Evolutionary conservation across 805 yeast genomes (phyloP), one percentile per base, ranked within the genome.

Genomic region (Citeromyces matritensis): DNA sequence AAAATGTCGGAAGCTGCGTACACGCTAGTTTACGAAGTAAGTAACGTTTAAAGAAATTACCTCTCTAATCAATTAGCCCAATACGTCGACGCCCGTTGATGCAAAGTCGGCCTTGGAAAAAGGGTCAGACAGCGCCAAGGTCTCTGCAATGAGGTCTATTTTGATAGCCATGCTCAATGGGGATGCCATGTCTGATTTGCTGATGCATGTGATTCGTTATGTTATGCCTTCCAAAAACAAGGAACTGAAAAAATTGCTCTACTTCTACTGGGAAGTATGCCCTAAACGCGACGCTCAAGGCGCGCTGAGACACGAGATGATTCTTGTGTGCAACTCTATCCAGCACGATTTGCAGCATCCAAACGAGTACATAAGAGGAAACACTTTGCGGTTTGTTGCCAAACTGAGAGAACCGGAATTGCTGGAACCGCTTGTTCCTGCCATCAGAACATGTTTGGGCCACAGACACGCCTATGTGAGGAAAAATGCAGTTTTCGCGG

Each of bases 381-480:
- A 84, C 47, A 88, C 97, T 7, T 65, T 91, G 55, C 73, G 97
- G 47, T 88, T 85, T 55, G 66, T 93, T 48, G 72, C 88, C 37
- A 93, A 91, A 51, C 65, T 91, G 50, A 79, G 75, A 49, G 97
- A 91, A 58, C 79, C 93, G 2, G 98, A 91, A 53, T 68, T 91
- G 40, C 67, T 91, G 49, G 98, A 93, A 57, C 94, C 96, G 33
- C 68, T 91, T 55, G 91, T 91, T 27, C 95, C 97, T 21, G 76
- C 91, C 27, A 86, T 85, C 29, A 73, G 95, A 46, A 73, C 73
- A 36, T 85, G 96, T 59, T 63, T 93, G 44, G 94, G 83, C 42
- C 95, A 91, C 57, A 79, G 98, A 43, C 97, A 91, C 56, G 94
- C 97, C 7, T 91, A 93, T 48, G 98, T 91, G 39, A 77, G 99